These are phyloP conservation scores for Fraxinus quadrangulata DNA, from an alignment of 257 asterid species.

Conservation along the genomic window DNA sequence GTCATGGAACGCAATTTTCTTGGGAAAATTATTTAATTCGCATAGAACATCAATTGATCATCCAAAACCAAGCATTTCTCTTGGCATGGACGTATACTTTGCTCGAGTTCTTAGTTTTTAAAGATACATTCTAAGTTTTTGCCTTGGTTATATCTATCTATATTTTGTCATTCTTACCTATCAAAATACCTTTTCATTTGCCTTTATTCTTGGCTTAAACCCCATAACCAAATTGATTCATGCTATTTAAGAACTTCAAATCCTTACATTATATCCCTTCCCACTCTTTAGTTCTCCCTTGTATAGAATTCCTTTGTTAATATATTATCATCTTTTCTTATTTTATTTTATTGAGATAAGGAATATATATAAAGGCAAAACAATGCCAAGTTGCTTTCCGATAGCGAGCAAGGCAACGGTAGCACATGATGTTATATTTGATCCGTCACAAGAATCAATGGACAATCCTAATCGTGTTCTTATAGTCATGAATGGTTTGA, in stretches of 20 bases:
- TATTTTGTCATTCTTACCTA: background rate
- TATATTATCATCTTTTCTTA: background rate
- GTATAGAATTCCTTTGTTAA: background rate
- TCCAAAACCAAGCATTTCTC: background rate
- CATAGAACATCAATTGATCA: background rate
- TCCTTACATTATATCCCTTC: background rate
- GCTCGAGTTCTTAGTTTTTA: background rate
- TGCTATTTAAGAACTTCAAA: background rate
- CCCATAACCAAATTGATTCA: background rate
- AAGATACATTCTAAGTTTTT: background rate
- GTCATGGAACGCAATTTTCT: background rate
- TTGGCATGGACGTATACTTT: constrained; percentile 3
- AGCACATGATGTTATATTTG: constrained; percentile 20
- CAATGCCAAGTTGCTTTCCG: constrained; percentile 25
- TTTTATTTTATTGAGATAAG: background rate
- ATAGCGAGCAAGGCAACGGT: background rate
- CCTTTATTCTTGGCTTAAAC: background rate
- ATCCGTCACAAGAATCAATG: constrained; percentile 26
- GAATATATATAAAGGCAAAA: background rate
- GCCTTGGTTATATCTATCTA: background rate
- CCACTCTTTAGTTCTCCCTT: background rate
- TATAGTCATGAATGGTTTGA: constrained; percentile 58
- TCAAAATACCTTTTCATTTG: background rate
- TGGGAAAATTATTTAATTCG: background rate
- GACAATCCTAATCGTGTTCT: constrained; percentile 49